Conservation (phyloP, 2,329 filamentous ascomycete species). For the Scopulariopsis brevicaulis region DNA sequence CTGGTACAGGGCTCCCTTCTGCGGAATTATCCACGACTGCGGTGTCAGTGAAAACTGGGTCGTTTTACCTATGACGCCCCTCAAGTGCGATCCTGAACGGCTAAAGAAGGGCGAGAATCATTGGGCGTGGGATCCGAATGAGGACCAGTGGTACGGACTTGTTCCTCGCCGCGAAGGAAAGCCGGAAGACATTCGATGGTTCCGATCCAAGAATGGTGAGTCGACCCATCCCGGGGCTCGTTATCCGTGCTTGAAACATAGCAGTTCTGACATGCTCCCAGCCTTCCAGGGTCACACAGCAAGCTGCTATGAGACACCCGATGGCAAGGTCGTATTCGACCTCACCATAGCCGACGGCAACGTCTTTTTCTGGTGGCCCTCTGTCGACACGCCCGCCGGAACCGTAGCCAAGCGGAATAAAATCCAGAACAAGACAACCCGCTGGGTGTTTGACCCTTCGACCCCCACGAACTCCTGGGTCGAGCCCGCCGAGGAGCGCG, state of each 20-base stretch:
- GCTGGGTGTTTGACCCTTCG: slow-evolving; percentile 7
- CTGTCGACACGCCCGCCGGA: slow-evolving; percentile 15
- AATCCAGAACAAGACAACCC: slow-evolving; percentile 1
- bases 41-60: slow-evolving; percentile 19
- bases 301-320: slow-evolving; percentile 32
- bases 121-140: slow-evolving; percentile 4
- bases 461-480: slow-evolving; percentile 22
- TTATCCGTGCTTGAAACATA: background rate
- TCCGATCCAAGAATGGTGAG: slow-evolving; percentile 5
- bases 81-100: slow-evolving; percentile 2
- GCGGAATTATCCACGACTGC: slow-evolving; percentile 28
- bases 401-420: background rate
- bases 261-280: slow-evolving; percentile 7
- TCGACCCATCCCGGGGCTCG: background rate
- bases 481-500: slow-evolving; percentile 13
- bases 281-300: slow-evolving; percentile 34
- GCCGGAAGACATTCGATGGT: slow-evolving; percentile 8
- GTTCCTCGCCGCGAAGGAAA: background rate
- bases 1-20: slow-evolving; percentile 22
- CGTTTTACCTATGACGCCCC: slow-evolving; percentile 2
- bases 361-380: slow-evolving; percentile 32
- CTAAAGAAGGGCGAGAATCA: slow-evolving; percentile 1
- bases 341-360: slow-evolving; percentile 29
- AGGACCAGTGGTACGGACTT: slow-evolving; percentile 3
- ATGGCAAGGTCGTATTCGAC: slow-evolving; percentile 31